phyloP scores from a whole-genome alignment of 2,329 filamentous ascomycete genomes.

The Alternaria infectoria region DNA sequence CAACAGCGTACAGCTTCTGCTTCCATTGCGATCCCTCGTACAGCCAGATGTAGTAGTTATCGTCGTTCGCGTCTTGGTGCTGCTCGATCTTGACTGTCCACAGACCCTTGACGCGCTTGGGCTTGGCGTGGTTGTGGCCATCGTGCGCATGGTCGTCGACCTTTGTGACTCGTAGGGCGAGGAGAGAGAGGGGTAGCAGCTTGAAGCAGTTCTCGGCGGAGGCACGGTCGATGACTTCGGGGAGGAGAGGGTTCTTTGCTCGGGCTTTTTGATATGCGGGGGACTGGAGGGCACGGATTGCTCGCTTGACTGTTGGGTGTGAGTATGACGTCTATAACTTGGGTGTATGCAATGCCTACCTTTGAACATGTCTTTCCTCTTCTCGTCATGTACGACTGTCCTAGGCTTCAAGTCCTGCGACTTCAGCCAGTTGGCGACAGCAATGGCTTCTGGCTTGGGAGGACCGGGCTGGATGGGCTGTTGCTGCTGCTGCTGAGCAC shows the following conservation, averaged over 20 bases:
- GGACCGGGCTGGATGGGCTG: constrained; percentile 78
- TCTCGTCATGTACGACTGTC: constrained; percentile 92
- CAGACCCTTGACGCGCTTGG: constrained; percentile 90
- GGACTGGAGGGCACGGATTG: constrained; percentile 86
- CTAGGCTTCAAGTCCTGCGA: constrained; percentile 84
- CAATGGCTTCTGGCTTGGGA: constrained; percentile 86
- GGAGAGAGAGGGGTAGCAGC: constrained; percentile 89
- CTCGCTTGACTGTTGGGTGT: constrained; percentile 78
- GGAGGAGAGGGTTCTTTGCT: constrained; percentile 87
- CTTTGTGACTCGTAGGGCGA: constrained; percentile 89
- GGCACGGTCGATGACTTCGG: constrained; percentile 84
- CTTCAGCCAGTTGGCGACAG: constrained; percentile 86
- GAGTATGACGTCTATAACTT: not conserved
- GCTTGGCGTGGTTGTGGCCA: constrained; percentile 58
- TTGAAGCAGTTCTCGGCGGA: constrained; percentile 95
- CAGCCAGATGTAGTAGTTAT: constrained; percentile 95
- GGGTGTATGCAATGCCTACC: constrained; percentile 58
- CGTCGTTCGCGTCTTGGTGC: constrained; percentile 86
- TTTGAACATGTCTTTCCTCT: constrained; percentile 98
- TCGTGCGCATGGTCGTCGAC: constrained; percentile 78
- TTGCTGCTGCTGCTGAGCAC: constrained; percentile 48
- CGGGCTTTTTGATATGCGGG: constrained; percentile 87
- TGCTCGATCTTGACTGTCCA: constrained; percentile 97
- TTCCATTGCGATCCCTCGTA: constrained; percentile 95
- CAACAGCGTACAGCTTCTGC: constrained; percentile 87